Base-by-base conservation (phyloP, 345 rosid genomes). In the Laguncularia racemosa region DNA sequence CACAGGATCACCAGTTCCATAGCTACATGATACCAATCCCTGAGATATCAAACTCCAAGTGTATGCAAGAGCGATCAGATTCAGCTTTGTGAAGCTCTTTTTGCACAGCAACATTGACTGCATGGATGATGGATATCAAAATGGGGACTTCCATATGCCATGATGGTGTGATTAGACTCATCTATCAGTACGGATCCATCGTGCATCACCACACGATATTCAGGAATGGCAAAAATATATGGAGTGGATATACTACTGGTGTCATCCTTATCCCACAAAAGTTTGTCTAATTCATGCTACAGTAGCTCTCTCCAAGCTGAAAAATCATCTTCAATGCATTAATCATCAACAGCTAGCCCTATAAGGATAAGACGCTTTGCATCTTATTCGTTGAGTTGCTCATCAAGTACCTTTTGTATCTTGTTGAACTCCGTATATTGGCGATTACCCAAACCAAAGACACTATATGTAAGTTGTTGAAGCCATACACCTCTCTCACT, bases 1-100 rank as follows among this genome's bases (percentile, higher is more conserved):
- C 64, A 90, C 89, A 64, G 89, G 98, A 78, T 92, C 98, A 59
- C 98, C 98, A 3, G 97, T 86, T 77, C 84, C 99, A 71, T 95
- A 95, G 50, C 99, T 79, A 95, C 99, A 70, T 65, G 14, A 87
- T 82, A 67, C 91, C 95, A 26, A 90, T 90, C 71, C 93, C 91
- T 10, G 85, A 70, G 52, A 90, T 95, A 71, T 95, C 96, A 67
- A n/a, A n/a, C n/a, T n/a, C n/a, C n/a, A n/a, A n/a, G n/a, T n/a
- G n/a, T n/a, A n/a, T n/a, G n/a, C n/a, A n/a, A n/a, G n/a, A n/a
- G n/a, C n/a, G n/a, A n/a, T n/a, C n/a, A n/a, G n/a, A n/a, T n/a
- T n/a, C n/a, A n/a, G n/a, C n/a, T n/a, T n/a, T n/a, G n/a, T n/a
- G n/a, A n/a, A n/a, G n/a, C n/a, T n/a, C n/a, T n/a, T 65, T 90